Conservation (phyloP, 2,329 filamentous ascomycete genomes). For the Aureobasidium sp. region DNA sequence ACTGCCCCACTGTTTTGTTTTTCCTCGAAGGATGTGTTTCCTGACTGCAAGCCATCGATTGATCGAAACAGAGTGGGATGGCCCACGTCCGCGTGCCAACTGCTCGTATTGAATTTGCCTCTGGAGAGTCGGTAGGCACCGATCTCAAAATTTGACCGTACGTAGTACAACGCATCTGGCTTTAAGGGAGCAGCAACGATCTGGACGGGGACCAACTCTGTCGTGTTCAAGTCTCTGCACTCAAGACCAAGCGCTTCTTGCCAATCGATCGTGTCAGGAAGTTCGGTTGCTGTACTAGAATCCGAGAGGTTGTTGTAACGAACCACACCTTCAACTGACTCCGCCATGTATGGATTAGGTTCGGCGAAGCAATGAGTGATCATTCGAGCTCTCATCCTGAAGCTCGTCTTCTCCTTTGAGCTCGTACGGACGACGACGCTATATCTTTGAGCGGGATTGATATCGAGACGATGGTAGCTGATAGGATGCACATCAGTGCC, state of each 20-base stretch:
- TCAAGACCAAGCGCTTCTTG: conserved; percentile 41
- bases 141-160: conserved; percentile 55
- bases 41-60: conserved; percentile 37
- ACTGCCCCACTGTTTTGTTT: conserved; percentile 18
- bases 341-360: conserved; percentile 39
- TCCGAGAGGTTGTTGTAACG: conserved; percentile 33
- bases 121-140: conserved; percentile 52
- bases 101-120: conserved; percentile 52
- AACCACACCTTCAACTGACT: conserved; percentile 46
- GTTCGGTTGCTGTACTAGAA: neutral
- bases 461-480: conserved; percentile 51
- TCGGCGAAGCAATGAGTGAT: conserved; percentile 54
- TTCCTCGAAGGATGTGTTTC: conserved; percentile 25
- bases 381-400: conserved; percentile 52
- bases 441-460: conserved; percentile 64
- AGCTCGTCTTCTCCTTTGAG: conserved; percentile 24
- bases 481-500: conserved; percentile 54
- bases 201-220: conserved; percentile 40
- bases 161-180: conserved; percentile 48
- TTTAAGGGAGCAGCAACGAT: conserved; percentile 37
- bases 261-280: conserved; percentile 45
- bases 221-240: conserved; percentile 47
- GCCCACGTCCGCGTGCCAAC: conserved; percentile 44
- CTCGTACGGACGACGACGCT: conserved; percentile 56
- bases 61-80: conserved; percentile 47